These are phyloP conservation scores for Suillus luteus DNA, from an alignment of 768 basidiomycete genomes.

Conservation along the genomic window DNA sequence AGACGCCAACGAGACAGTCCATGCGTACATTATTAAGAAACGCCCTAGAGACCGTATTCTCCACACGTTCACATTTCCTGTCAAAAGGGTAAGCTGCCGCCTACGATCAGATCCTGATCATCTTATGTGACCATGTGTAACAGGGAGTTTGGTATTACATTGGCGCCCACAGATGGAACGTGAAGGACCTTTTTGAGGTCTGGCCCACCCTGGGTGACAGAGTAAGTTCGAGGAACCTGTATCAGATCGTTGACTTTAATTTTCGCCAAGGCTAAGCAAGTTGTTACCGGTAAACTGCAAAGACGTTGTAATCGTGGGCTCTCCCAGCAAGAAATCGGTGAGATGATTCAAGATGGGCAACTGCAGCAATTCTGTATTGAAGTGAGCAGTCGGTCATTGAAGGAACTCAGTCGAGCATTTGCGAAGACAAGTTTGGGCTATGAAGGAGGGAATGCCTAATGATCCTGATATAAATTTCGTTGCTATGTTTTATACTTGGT, in stretches of 20 bases:
- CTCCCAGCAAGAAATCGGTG: slow-evolving; percentile 36
- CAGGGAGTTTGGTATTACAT: slow-evolving; percentile 54
- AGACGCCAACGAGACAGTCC: slow-evolving; percentile 35
- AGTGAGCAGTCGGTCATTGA: slow-evolving; percentile 30
- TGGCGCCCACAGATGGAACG: slow-evolving; percentile 48
- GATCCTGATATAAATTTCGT: neutral
- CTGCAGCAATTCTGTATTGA: slow-evolving; percentile 50
- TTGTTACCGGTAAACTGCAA: slow-evolving; percentile 37
- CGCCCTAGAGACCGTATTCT: slow-evolving; percentile 32
- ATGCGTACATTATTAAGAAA: slow-evolving; percentile 34
- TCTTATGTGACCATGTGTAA: slow-evolving; percentile 6
- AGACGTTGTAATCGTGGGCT: slow-evolving; percentile 37
- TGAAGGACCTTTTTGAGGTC: slow-evolving; percentile 32
- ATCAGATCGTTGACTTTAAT: slow-evolving; percentile 13
- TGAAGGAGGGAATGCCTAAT: neutral
- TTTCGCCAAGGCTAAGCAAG: slow-evolving; percentile 33
- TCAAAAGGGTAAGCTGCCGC: slow-evolving; percentile 41
- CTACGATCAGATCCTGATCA: slow-evolving; percentile 14
- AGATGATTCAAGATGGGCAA: slow-evolving; percentile 40
- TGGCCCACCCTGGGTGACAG: slow-evolving; percentile 42
- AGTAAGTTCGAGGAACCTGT: slow-evolving; percentile 28
- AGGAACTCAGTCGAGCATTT: slow-evolving; percentile 25
- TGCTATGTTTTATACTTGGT: neutral
- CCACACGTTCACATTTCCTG: slow-evolving; percentile 54
- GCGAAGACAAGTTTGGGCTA: slow-evolving; percentile 15